Evolutionary conservation across 345 rosid genomes (phyloP), one percentile per base, ranked within the genome.

Genomic region (Pelargonium nanum): DNA sequence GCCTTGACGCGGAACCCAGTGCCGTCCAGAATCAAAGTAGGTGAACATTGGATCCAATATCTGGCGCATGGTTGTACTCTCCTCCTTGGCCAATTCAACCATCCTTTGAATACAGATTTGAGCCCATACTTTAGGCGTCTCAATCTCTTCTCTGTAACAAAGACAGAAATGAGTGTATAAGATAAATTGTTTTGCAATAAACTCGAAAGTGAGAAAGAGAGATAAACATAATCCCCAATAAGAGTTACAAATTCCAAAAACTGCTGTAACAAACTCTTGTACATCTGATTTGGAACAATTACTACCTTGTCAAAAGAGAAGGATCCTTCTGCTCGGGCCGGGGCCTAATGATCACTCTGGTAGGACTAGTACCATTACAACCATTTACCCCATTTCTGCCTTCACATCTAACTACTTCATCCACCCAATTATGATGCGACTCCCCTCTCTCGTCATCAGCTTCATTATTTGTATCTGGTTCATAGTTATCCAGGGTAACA

Each of bases 1-100:
- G 45, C 99, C 96, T 53, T 84, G 84, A 19, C 68, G 85, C 20
- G 87, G 84, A 76, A 73, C 70, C 99, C 99, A 93, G 24, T 85
- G 92, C 57, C 72, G 74, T 30, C 82, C 77, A 64, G 80, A 80
- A 72, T 89, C 90, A 21, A 93, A 92, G 68, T 85, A 85, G 19
- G 72, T 52, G 63, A 93, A 82, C 85, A 87, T 81, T 25, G 92
- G 96, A 72, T 93, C 99, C 74, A 93, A 64, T 48, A 93, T 78
- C 59, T 58, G 68, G 62, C 99, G 88, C 78, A 87, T 75, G 40
- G 96, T 86, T 64, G 88, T 77, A 56, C 85, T 84, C 75, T 91
- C 96, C 78, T 93, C 99, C 75, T 86, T 83, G 64, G 92, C 95
- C 61, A 93, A 69, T 66, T 93, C 97, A 72, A 81, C 88, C 90